Evolutionary conservation across 2,329 filamentous ascomycete species (phyloP), one percentile per base, ranked within the genome.

Genomic region (Geosmithia putterillii): DNA sequence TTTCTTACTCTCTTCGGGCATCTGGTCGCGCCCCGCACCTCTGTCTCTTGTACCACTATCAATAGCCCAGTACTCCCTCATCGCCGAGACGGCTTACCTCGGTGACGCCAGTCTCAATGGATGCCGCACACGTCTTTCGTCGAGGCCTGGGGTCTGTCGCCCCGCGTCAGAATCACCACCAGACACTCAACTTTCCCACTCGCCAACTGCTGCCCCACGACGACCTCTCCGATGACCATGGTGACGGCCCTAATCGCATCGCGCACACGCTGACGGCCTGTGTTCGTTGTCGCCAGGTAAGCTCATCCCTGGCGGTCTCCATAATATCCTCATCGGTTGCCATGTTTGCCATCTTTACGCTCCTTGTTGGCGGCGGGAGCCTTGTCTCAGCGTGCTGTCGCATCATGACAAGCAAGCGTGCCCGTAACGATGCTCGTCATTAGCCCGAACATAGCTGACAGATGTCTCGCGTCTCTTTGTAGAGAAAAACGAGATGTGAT

Each of bases 401-500:
- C 17, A 18, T 37, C 35, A 19, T 7, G 36, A 38, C 9, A 21
- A 5, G 28, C 4, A 32, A 14, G 21, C 17, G 40, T 21, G 20
- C 12, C 32, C 14, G 41, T 19, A 15, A 19, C 12, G 6, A 32
- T 12, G 6, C 28, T 32, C 28, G 28, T 32, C 28, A 12, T 32
- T 12, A 32, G 28, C 28, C 10, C 10, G 25, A 37, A 12, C 14
- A 21, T n/a, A 35, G 21, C 23, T 39, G 21, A 35, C 19, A 28
- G 34, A 12, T 23, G 3, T 14, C 28, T 9, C 6, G 6, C 28
- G 12, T 35, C 4, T n/a, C 37, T 35, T 17, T 42, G 28, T 57
- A 94, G 89, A 81, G 90, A 55, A 98, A 98, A 71, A 96, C 90
- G 34, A 76, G 88, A 70, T 98, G 92, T 69, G 92, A 96, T 64